Base-by-base conservation (phyloP, 352 stramenopile genomes). In the Globisporangium radiosum region DNA sequence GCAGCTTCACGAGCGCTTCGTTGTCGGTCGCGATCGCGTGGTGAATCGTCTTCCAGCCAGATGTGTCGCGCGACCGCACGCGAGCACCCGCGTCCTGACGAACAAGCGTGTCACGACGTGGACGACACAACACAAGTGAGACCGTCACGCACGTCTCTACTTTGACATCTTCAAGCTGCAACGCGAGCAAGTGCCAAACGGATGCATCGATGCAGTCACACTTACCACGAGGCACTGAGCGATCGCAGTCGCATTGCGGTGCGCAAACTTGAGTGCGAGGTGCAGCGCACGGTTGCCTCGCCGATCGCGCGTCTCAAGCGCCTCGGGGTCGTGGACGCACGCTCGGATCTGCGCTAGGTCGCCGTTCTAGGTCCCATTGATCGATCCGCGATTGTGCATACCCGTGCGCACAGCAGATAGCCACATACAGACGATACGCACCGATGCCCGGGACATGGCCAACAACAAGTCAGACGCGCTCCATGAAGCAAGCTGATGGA, bases 1-100 rank as follows among this genome's bases (percentile, higher is more conserved):
- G 67, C n/a, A 88, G 53, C 0, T 69, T 62, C 56, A 90, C 15
- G 25, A 87, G 56, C 19, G 87, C 80, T 70, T 87, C 74, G 45
- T 90, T 87, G 57, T 82, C 72, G 1, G 70, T 54, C 25, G 76
- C 77, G 36, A 90, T 72, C 8, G 73, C 80, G 11, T 87, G 73
- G 51, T 90, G 77, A 52, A 90, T 68, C 0, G 75, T 68, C 50
- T 90, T 90, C 80, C 80, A 90, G 6, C 80, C 77, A 4, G 71
- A 66, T 0, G 53, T 54, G 56, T 90, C 80, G 13, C 80, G 71
- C 45, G 80, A 90, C 17, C 80, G 71, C 52, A 90, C 80, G 17
- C 80, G 77, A 7, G 75, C 79, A 15, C 77, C 77, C 56, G 75
- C 75, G 44, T 80, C 66, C 79, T 87, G 42, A 25, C 9, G 17